A percentile compares a stretch with the other conserved stretches of the same genome.
These are phyloP conservation scores for Ascoidea tarda DNA, from an alignment of 805 yeast genomes.

Conservation along the genomic window DNA sequence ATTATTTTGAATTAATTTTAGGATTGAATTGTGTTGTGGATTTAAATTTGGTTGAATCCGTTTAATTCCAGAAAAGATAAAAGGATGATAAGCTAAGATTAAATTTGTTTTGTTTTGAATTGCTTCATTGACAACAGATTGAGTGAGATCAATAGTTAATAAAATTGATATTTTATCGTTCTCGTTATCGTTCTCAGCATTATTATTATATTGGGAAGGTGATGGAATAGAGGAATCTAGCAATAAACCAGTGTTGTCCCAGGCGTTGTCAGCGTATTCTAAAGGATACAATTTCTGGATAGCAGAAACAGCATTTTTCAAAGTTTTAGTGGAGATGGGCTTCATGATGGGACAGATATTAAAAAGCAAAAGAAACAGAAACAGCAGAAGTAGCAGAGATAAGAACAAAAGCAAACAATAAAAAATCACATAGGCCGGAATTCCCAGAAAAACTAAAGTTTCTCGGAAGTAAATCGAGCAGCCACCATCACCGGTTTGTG, in stretches of 20 bases:
- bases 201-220: slow-evolving; percentile 11
- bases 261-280: slow-evolving; percentile 66
- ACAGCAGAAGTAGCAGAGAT: no score
- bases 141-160: slow-evolving; percentile 76
- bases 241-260: slow-evolving; percentile 94
- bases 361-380: no score
- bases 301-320: slow-evolving; percentile 23
- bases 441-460: no score
- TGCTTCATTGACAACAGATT: slow-evolving; percentile 78
- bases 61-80: slow-evolving; percentile 82
- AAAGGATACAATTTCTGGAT: slow-evolving; percentile 74
- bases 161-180: slow-evolving; percentile 23
- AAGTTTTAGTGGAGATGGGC: no score
- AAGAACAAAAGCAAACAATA: no score
- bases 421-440: no score
- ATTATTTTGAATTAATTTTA: slow-evolving; percentile 60
- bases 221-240: slow-evolving; percentile 44
- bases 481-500: no score
- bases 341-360: no score
- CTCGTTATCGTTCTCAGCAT: slow-evolving; percentile 12
- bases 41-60: slow-evolving; percentile 41
- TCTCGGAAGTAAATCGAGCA: no score
- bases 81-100: slow-evolving; percentile 86
- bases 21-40: slow-evolving; percentile 71
- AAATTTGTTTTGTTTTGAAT: slow-evolving; percentile 35